Evolutionary conservation across 805 yeast species (phyloP).

Genomic region (Wickerhamomyces sydowiorum): DNA sequence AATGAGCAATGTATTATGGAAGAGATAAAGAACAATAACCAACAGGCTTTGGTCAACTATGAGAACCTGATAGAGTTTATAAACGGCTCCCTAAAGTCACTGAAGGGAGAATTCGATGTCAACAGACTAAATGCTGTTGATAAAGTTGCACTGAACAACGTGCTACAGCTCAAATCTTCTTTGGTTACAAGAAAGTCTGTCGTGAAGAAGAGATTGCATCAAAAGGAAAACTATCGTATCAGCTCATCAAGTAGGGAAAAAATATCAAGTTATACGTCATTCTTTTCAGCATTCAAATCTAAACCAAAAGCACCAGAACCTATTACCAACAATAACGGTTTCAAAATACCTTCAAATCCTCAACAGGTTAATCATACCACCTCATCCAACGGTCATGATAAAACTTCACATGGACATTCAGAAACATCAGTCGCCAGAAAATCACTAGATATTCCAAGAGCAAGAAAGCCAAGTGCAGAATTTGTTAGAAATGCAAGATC

Average conservation of each 20-base stretch:
- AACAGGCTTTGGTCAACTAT: constrained; percentile 11
- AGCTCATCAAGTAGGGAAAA: constrained; percentile 9
- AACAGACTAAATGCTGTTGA: constrained; percentile 7
- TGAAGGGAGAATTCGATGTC: constrained; percentile 3
- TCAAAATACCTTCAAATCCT: constrained; percentile 8
- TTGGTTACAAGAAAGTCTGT: constrained; percentile 10
- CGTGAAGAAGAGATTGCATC: constrained; percentile 8
- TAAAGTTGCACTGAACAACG: constrained; percentile 10
- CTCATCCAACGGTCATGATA: neutral
- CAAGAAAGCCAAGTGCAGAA: neutral
- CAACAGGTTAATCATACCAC: neutral
- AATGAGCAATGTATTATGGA: constrained; percentile 3
- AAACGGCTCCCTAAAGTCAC: constrained; percentile 3
- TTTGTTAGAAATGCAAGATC: constrained; percentile 7
- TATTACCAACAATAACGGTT: constrained; percentile 2
- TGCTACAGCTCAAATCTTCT: constrained; percentile 13
- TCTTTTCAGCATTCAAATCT: constrained; percentile 16
- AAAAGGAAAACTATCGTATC: constrained; percentile 8
- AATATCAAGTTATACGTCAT: constrained; percentile 20
- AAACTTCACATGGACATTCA: neutral
- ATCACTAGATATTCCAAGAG: neutral
- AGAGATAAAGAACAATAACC: constrained; percentile 20
- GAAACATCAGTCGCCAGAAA: neutral
- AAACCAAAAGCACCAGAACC: constrained; percentile 1
- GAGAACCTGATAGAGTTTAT: constrained; percentile 8